Evolutionary conservation across 352 stramenopile species (phyloP), one percentile per base, ranked within the genome.

Genomic region (Thraustochytrium sp.): DNA sequence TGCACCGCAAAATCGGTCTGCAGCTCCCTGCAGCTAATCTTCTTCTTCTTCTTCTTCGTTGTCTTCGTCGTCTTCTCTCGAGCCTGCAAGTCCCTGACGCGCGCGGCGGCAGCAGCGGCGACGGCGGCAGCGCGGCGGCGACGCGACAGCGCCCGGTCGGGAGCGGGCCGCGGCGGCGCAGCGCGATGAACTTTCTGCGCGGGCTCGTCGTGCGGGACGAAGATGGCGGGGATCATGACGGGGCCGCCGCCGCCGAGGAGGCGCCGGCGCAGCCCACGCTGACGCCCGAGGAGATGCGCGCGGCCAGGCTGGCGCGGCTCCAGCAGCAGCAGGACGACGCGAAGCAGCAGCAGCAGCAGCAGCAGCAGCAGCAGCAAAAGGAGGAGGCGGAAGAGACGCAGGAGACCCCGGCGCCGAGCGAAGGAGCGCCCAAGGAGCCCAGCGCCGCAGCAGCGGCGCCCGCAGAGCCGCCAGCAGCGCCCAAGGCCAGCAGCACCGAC

Each of bases 281-380:
- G 44, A 80, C 68, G 68, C 44, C 68, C 13, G 68, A 80, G 26
- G 68, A 80, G 44, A 80, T 80, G 5, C 34, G 68, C 16, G 68
- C 68, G 87, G 90, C 86, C 86, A 75, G 77, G 88, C 90, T 64
- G 49, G 49, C 36, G 84, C 87, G 61, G 82, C 85, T 26, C 0
- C 90, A 94, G 82, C 89, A 89, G 11, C 89, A 93, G 23, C 88
- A 91, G 78, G 87, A 91, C 85, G 76, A 64, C 36, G 8, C 36
- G 31, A 21, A 64, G 2, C 29, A 36, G 55, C 55, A 93, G 11
- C 85, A 92, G 29, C 87, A 90, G 42, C 85, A 90, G 46, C 88
- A 87, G 36, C 55, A 83, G 34, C 85, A 82, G 38, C 34, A 51
- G 64, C 49, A 56, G 49, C 49, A 56, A 29, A 11, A 44, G 78